Evolutionary conservation across 768 basidiomycete species (phyloP).

Genomic region (Suillus ampliporus): DNA sequence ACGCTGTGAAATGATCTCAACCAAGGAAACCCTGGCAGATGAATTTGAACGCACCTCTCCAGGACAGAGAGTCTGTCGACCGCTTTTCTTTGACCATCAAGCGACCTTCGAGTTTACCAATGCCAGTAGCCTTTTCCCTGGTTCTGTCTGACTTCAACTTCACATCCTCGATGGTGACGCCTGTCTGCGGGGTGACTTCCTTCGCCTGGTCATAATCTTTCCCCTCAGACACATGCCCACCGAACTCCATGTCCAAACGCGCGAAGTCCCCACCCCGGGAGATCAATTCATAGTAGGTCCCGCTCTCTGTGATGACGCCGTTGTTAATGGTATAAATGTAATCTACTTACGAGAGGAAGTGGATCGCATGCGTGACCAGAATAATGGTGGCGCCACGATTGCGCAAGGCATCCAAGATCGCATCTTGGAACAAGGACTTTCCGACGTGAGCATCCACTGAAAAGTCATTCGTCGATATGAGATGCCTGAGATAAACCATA

Average conservation of each 20-base stretch:
- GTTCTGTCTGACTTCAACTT: slow-evolving; percentile 44
- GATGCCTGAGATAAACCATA: background rate
- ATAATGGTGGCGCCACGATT: slow-evolving; percentile 54
- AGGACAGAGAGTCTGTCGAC: slow-evolving; percentile 64
- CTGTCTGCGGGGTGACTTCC: slow-evolving; percentile 17
- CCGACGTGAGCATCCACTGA: slow-evolving; percentile 81
- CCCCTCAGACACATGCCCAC: slow-evolving; percentile 49
- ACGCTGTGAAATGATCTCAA: slow-evolving; percentile 46
- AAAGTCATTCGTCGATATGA: background rate
- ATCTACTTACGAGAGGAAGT: slow-evolving; percentile 57
- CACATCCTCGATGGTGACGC: slow-evolving; percentile 36
- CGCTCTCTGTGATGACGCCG: slow-evolving; percentile 53
- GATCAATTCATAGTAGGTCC: slow-evolving; percentile 59
- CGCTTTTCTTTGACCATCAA: slow-evolving; percentile 70
- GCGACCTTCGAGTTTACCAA: slow-evolving; percentile 67
- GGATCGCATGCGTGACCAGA: slow-evolving; percentile 60
- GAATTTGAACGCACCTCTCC: slow-evolving; percentile 42
- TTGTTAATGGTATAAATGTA: slow-evolving; percentile 52
- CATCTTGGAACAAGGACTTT: slow-evolving; percentile 66
- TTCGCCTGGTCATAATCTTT: slow-evolving; percentile 36
- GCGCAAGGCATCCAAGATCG: slow-evolving; percentile 55
- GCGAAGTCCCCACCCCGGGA: slow-evolving; percentile 57
- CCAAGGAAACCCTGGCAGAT: background rate
- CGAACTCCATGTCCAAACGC: slow-evolving; percentile 64
- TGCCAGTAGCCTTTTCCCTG: slow-evolving; percentile 49